Conservation (phyloP, 192 early-diverging fungal species). For the Chytriomyces sp. region DNA sequence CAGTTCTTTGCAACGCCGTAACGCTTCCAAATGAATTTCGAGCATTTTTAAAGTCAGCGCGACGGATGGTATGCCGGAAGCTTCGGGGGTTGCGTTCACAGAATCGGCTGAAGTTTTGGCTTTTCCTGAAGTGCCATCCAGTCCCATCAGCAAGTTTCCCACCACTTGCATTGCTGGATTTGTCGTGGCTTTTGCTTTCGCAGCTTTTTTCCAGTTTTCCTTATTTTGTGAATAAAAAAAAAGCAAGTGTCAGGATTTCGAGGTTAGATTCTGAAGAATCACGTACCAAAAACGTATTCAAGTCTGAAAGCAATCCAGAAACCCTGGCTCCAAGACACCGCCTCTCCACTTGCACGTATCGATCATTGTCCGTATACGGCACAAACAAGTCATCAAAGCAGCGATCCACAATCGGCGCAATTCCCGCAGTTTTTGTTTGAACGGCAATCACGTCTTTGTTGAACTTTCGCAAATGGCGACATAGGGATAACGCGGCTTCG, state of each 20-base stretch:
- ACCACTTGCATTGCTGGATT: conserved; percentile 28
- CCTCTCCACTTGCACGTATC: conserved; percentile 83
- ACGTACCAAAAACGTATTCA: conserved; percentile 44
- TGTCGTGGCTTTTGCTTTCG: conserved; percentile 20
- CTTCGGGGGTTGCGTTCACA: conserved; percentile 33
- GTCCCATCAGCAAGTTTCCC: conserved; percentile 28
- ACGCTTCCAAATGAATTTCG: conserved; percentile 47
- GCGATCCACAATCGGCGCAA: conserved; percentile 79
- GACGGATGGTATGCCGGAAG: conserved; percentile 45
- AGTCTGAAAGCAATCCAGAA: conserved; percentile 35
- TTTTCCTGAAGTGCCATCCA: not conserved
- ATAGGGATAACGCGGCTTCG: conserved; percentile 71
- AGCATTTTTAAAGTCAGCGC: conserved; percentile 40
- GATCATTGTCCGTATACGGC: conserved; percentile 86
- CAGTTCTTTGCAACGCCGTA: conserved; percentile 80
- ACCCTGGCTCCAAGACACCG: conserved; percentile 73
- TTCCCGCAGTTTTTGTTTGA: conserved; percentile 53
- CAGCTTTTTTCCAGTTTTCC: not conserved
- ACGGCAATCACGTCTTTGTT: conserved; percentile 64
- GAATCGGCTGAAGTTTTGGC: not conserved
- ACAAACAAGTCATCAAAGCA: conserved; percentile 95
- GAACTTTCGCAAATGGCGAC: conserved; percentile 79
- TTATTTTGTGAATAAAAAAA: not conserved
- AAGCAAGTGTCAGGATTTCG: not conserved
- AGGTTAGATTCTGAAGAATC: not conserved